A percentile compares a stretch with the other conserved stretches of the same genome.
Evolutionary conservation across 768 basidiomycete species (phyloP).

Genomic region (Scleroderma bovista): DNA sequence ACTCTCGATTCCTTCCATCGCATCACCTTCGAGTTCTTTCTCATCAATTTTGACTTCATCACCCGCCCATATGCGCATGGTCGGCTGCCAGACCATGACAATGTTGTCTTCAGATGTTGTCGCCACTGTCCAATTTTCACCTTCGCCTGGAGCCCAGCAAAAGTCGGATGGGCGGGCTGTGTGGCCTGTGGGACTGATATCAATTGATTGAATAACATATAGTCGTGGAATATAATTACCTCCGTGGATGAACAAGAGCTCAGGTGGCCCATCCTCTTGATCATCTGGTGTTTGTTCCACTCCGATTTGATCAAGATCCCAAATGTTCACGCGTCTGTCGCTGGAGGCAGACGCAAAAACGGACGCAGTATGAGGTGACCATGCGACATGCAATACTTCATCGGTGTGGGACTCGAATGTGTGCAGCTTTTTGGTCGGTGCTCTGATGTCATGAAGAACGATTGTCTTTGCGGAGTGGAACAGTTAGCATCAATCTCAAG

Average conservation of each 20-base stretch:
- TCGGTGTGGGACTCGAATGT: slow-evolving; percentile 91
- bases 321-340: slow-evolving; percentile 89
- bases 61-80: slow-evolving; percentile 89
- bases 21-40: slow-evolving; percentile 76
- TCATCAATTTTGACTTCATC: slow-evolving; percentile 82
- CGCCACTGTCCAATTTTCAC: slow-evolving; percentile 79
- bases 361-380: slow-evolving; percentile 91
- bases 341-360: slow-evolving; percentile 94
- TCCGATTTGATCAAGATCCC: slow-evolving; percentile 91
- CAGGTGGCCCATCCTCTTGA: slow-evolving; percentile 96
- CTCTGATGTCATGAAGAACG: slow-evolving; percentile 80
- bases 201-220: slow-evolving; percentile 4
- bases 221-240: slow-evolving; percentile 42
- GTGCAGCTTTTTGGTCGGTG: slow-evolving; percentile 72
- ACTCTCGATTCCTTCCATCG: slow-evolving; percentile 70
- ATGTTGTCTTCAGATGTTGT: slow-evolving; percentile 97
- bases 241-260: slow-evolving; percentile 93
- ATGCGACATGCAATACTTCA: slow-evolving; percentile 88
- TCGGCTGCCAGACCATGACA: slow-evolving; percentile 96
- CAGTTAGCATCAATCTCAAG: background rate
- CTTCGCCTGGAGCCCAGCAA: slow-evolving; percentile 85
- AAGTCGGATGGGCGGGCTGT: slow-evolving; percentile 90
- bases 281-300: slow-evolving; percentile 97
- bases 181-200: slow-evolving; percentile 50
- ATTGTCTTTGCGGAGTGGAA: slow-evolving; percentile 53